Base-by-base conservation (phyloP, 2,329 filamentous ascomycete genomes). In the Cladosporium velox region DNA sequence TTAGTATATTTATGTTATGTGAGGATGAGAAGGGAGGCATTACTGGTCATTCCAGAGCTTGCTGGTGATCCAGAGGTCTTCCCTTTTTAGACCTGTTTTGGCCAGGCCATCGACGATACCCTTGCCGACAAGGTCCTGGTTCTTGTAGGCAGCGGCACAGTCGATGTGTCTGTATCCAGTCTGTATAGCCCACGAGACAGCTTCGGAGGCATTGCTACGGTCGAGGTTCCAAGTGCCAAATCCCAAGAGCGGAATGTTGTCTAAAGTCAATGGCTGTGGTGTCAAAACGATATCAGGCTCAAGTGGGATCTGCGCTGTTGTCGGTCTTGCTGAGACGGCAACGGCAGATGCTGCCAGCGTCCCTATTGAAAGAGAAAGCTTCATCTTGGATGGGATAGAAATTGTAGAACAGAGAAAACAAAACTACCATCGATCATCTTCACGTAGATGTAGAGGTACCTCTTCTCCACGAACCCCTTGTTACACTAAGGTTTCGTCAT, bases 101-200 rank as follows among this genome's bases (percentile, higher is more conserved):
- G 71, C 60, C 44, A 80, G 58, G 4, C 77, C 78, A 34, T 77
- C 73, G 8, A 71, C 68, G 38, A 83, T 80, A 18, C 79, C 81
- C 52, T 74, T 71, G 11, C 81, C 81, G 1, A 83, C 80, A 63
- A 79, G 76, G 51, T 76, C 72, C 71, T 84, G 79, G 67, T 83
- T 83, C 6, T 73, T 70, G 64, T 83, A 83, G 14, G 75, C 74
- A 18, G 77, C 77, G 0, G 82, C 83, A 28, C 78, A 78, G 72
- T 86, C 84, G 67, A 86, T 82, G 72, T 85, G 84, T 18, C 81
- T 79, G 73, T 86, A 86, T n/a, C 84, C 84, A 52, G 78, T 72
- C 54, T 82, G 78, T 34, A 85, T 76, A 4, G 78, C 78, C 60
- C 71, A 70, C 2, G 77, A 77, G 2, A 79, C 77, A 26, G 76